Base-by-base conservation (phyloP, 306 rosid genomes). In the Senna siamea region DNA sequence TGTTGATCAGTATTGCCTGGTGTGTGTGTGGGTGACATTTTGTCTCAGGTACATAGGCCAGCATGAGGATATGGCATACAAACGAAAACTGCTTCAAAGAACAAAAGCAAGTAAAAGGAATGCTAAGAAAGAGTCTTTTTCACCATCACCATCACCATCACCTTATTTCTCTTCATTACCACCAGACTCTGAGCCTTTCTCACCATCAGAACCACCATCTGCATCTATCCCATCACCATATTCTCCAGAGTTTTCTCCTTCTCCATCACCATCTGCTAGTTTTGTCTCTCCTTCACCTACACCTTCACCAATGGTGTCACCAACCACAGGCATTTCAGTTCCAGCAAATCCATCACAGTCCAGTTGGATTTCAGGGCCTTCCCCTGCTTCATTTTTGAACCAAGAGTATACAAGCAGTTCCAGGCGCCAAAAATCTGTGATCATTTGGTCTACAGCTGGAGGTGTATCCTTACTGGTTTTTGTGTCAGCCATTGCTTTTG, bases 391-490 rank as follows among this genome's bases (percentile, higher is more conserved):
- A 46, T 73, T 82, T 81, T 70, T 92, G 50, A 82, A 41, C 77
- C 68, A 75, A 28, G 72, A 19, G 20, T 26, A 26, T 26, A 26
- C 30, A 26, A 26, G 3, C 30, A 58, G 66, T 52, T 72, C 84
- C 56, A 80, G 80, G 34, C 15, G 2, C 30, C 72, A 58, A 58
- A 32, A 51, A 56, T 17, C 30, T 11, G 70, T 85, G 34, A 57
- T 76, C 60, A 75, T 89, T 30, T 73, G 85, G 85, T 82, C 82
- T 14, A 85, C 82, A 23, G 57, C 88, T 59, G 70, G 89, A 0
- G 89, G 91, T 10, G 84, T 86, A 58, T 85, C 81, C 41, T 76
- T 85, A 2, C 20, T 91, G 40, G 37, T 88, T 73, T 70, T 89
- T 70, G 69, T 83, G 35, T 70, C 90, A 59, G 80, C 73, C 9